Conservation (phyloP, 2,329 filamentous ascomycete species). For the Kalmusia sp. region DNA sequence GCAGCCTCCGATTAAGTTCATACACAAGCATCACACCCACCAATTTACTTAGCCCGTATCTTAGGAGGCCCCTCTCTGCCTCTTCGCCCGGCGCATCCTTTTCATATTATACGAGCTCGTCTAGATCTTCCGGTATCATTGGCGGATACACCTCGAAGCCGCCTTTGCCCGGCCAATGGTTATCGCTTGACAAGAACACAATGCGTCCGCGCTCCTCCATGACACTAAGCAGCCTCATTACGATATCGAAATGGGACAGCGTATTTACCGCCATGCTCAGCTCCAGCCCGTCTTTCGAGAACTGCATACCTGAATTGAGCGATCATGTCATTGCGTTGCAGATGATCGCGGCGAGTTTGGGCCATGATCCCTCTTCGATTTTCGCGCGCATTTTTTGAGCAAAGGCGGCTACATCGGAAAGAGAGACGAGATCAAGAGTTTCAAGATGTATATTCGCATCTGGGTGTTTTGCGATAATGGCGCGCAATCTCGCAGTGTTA, state of each 20-base stretch:
- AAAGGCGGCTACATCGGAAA: conserved; percentile 21
- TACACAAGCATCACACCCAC: conserved; percentile 51
- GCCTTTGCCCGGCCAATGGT: conserved; percentile 48
- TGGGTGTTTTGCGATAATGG: conserved; percentile 17
- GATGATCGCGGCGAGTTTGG: conserved; percentile 25
- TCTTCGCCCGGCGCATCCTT: conserved; percentile 39
- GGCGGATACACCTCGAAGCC: conserved; percentile 47
- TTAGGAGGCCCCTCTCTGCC: conserved; percentile 50
- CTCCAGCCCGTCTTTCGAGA: conserved; percentile 27
- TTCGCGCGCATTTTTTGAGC: conserved; percentile 12
- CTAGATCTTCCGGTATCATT: conserved; percentile 40
- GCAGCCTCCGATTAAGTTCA: conserved; percentile 46
- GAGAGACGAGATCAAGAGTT: conserved; percentile 23
- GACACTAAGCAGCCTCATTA: conserved; percentile 18
- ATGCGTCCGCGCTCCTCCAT: conserved; percentile 26
- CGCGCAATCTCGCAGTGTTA: conserved; percentile 25
- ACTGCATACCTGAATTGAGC: conserved; percentile 15
- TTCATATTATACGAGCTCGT: conserved; percentile 45
- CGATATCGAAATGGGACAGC: conserved; percentile 25
- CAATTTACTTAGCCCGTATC: conserved; percentile 54
- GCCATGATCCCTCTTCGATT: conserved; percentile 13
- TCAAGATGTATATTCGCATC: conserved; percentile 16
- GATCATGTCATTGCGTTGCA: conserved; percentile 33
- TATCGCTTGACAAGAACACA: conserved; percentile 34
- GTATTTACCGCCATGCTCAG: conserved; percentile 24